Evolutionary conservation across 805 yeast species (phyloP), one percentile per base, ranked within the genome.

Genomic region (Starmera caribaea): DNA sequence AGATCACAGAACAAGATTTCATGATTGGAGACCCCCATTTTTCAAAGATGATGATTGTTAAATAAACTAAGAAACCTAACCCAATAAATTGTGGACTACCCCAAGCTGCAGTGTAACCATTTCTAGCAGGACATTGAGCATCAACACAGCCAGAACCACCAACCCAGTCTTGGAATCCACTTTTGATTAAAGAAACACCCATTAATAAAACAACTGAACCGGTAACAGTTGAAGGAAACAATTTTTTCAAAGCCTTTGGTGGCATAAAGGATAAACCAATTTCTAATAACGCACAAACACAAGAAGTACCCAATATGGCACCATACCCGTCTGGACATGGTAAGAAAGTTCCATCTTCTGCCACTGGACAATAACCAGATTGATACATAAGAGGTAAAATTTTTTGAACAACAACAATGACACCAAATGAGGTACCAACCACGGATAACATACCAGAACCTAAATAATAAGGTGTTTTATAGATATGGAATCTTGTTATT

Each of bases 251-350:
- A 26, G 71, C 47, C 34, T 69, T 71, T 3, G 95, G 79, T 9
- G 97, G 96, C 45, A 81, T 59, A 57, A 88, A 88, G 1, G 95
- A 81, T 40, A 85, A 57, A 12, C 71, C 52, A 30, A 88, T 68
- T 66, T 85, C 94, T 14, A 87, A 53, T 26, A 88, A 65, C 3
- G 86, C 81, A 59, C 95, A 84, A 15, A 78, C 71, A 38, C 76
- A 70, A 4, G 88, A 79, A 8, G 95, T 82, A 30, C 81, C 96
- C 42, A 88, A 62, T 31, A 88, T 71, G 11, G 78, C 77, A 47
- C 96, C 97, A 55, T 86, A 89, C 1, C 94, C 97, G 44, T 82
- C 83, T 9, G 94, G 94, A 63, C 97, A 88, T 3, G 96, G 74
- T 37, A 83, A 67, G 11, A 61, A 53, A 5, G 73, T 75, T 6